These are phyloP conservation scores for Pythium aquatile DNA, from an alignment of 352 stramenopile genomes.

Conservation along the genomic window DNA sequence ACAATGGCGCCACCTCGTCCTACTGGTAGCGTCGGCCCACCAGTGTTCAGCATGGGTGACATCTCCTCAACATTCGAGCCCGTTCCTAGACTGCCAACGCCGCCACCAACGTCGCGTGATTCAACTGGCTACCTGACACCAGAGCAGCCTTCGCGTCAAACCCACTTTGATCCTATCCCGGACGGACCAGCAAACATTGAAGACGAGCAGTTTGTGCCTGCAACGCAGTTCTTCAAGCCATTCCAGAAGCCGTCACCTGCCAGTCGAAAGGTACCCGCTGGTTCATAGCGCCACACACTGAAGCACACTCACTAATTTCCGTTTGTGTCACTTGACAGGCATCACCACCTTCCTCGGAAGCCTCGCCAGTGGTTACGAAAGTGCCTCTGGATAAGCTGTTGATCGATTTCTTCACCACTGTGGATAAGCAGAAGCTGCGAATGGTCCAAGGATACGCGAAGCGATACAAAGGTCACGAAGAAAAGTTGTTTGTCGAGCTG, in stretches of 20 bases:
- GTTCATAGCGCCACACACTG: not conserved
- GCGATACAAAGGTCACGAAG: constrained; percentile 62
- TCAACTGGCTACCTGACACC: not conserved
- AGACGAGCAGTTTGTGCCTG: constrained; percentile 22
- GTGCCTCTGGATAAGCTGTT: constrained; percentile 47
- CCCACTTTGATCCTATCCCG: not conserved
- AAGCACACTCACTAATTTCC: not conserved
- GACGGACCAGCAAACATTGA: not conserved
- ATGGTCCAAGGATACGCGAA: constrained; percentile 70
- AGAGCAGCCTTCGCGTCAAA: not conserved
- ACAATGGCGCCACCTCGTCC: constrained; percentile 15
- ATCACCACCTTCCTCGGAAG: not conserved
- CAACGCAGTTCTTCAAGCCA: constrained; percentile 21
- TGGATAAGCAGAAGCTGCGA: constrained; percentile 55
- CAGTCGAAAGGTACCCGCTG: constrained; percentile 8
- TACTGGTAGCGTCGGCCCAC: constrained; percentile 4
- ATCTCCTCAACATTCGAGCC: constrained; percentile 6
- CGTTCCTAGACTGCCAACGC: not conserved
- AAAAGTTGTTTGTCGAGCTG: constrained; percentile 65
- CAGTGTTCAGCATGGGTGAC: constrained; percentile 22
- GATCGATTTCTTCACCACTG: constrained; percentile 56
- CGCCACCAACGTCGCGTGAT: constrained; percentile 2
- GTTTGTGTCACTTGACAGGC: not conserved
- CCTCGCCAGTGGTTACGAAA: not conserved
- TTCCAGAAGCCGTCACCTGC: constrained; percentile 14